Conservation (phyloP, 352 stramenopile genomes). For the Plasmopara halstedii region DNA sequence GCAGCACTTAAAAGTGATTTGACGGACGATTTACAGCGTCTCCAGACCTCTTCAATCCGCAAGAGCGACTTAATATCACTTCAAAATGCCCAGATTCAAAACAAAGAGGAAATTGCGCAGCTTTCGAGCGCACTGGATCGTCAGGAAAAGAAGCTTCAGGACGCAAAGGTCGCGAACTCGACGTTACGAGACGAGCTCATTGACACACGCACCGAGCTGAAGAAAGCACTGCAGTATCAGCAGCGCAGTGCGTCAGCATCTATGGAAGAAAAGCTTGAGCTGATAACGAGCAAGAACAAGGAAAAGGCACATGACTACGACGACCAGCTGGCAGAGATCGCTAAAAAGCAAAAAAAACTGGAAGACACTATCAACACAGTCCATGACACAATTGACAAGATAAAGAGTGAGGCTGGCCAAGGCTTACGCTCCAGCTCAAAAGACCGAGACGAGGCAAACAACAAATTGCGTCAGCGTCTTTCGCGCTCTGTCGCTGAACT, state of each 20-base stretch:
- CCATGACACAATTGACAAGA: conserved; percentile 31
- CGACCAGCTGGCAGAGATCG: conserved; percentile 37
- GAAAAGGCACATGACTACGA: conserved; percentile 43
- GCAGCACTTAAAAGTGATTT: conserved; percentile 48
- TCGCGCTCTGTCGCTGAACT: conserved; percentile 41
- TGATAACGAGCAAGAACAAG: conserved; percentile 32
- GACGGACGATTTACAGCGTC: conserved; percentile 46
- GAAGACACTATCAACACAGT: conserved; percentile 40
- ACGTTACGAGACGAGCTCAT: conserved; percentile 46
- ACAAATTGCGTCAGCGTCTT: conserved; percentile 45
- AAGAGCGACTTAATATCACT: conserved; percentile 44
- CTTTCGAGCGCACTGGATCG: conserved; percentile 46
- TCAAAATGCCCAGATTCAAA: conserved; percentile 50
- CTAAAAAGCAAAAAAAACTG: conserved; percentile 53
- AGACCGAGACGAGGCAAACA: conserved; percentile 24
- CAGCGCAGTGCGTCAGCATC: conserved; percentile 28
- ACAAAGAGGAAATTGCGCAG: conserved; percentile 55
- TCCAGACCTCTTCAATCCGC: conserved; percentile 36
- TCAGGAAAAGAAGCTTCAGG: conserved; percentile 56
- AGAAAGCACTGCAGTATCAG: conserved; percentile 43
- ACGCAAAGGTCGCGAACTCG: conserved; percentile 35
- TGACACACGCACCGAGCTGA: conserved; percentile 49
- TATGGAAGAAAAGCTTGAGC: conserved; percentile 55
- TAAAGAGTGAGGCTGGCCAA: conserved; percentile 31
- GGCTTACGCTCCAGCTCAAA: conserved; percentile 16